Percentiles rank a stretch among this genome's conserved stretches.
phyloP scores from a whole-genome alignment of 2,329 filamentous ascomycete species.

The Diatrype stigma region DNA sequence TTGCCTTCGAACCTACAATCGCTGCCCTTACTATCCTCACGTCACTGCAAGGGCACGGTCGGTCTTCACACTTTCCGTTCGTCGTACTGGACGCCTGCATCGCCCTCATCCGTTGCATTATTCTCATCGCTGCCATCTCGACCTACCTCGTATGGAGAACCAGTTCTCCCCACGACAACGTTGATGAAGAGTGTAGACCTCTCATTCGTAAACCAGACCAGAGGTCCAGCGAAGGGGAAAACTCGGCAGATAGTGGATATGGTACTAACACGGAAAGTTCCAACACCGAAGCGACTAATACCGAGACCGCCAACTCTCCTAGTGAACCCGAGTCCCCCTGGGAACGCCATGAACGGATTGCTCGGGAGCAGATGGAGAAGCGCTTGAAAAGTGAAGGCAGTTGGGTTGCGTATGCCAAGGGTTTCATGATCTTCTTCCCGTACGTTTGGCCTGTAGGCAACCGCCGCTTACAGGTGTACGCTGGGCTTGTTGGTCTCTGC shows the following conservation, averaged over 20 bases:
- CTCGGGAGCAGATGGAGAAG: conserved; percentile 58
- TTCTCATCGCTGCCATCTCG: conserved; percentile 23
- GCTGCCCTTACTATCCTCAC: conserved; percentile 32
- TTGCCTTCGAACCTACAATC: conserved; percentile 51
- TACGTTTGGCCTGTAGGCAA: conserved; percentile 74
- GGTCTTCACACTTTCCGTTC: neutral
- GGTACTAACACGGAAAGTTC: conserved; percentile 38
- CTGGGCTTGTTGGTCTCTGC: conserved; percentile 62
- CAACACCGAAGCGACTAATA: conserved; percentile 31
- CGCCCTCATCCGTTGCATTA: conserved; percentile 29
- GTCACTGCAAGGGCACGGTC: neutral
- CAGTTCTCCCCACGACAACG: conserved; percentile 16
- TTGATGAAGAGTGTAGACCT: conserved; percentile 54
- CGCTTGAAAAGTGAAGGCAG: conserved; percentile 70
- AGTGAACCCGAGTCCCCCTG: conserved; percentile 48
- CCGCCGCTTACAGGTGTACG: conserved; percentile 61
- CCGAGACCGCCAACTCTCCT: conserved; percentile 27
- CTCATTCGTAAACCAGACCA: conserved; percentile 45
- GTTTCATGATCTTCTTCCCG: conserved; percentile 72
- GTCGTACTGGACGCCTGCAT: conserved; percentile 24
- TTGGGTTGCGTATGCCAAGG: conserved; percentile 72
- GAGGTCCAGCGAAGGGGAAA: conserved; percentile 20
- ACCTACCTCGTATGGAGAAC: conserved; percentile 22
- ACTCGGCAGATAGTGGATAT: conserved; percentile 33
- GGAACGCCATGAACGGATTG: conserved; percentile 49